Base-by-base conservation (phyloP, 345 rosid genomes). In the Salix arbutifolia region DNA sequence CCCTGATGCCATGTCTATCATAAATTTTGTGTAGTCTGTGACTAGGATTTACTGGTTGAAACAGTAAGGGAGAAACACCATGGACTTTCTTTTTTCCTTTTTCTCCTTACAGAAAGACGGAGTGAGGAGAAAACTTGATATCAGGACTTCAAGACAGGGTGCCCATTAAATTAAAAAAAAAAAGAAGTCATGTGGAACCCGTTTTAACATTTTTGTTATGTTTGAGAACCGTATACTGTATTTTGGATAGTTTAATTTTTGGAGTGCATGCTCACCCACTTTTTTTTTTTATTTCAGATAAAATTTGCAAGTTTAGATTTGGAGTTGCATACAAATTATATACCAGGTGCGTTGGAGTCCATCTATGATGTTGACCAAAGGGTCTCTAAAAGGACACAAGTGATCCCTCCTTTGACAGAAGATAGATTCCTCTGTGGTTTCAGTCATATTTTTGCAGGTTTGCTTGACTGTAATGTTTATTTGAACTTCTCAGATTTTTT, bases 381-480 rank as follows among this genome's bases (percentile, higher is more conserved):
- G 86, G 91, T 92, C 72, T 86, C 87, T 48, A 76, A 75, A 58
- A 88, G 76, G 81, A 91, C 96, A 10, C 93, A 90, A 83, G 87
- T 92, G 73, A 83, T 94, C 74, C 98, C 91, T 30, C 92, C 92
- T 56, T 77, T 94, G 68, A 88, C 91, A 19, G 97, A 92, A 71
- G 97, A 92, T 83, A 88, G 89, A 79, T 94, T 91, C 85, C 92
- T 94, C 6, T 91, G 97, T 76, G 65, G 92, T 76, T 94, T 94
- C 88, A 88, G 79, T 80, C 97, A 94, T 83, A 92, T 94, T 33
- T 94, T 92, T 87, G 91, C 92, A 81, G 97, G 98, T 90, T 69
- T 12, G 77, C 74, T 82, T 78, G 62, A 14, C 8, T 69, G 9
- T 30, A 37, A 33, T 44, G 25, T 33, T 78, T 58, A 44, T 73